These are phyloP conservation scores for Gossypium herbaceum DNA, from an alignment of 345 rosid species.

Conservation along the genomic window DNA sequence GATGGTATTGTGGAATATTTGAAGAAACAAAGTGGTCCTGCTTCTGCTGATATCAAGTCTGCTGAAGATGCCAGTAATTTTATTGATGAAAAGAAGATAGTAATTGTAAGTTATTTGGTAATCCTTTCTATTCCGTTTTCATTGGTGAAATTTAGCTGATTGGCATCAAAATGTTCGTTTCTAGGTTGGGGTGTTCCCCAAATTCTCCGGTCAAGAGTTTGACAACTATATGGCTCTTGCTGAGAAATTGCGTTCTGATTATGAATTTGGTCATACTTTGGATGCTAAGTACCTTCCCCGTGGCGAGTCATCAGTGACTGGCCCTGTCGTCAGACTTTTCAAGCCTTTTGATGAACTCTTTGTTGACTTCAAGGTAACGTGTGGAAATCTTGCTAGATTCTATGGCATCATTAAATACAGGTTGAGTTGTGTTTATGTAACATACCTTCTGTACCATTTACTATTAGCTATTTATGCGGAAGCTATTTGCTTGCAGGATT, in stretches of 20 bases:
- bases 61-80: constrained; percentile 52
- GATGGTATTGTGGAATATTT: constrained; percentile 77
- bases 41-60: constrained; percentile 73
- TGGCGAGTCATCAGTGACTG: constrained; percentile 73
- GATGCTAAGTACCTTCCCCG: constrained; percentile 88
- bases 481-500: constrained; percentile 51
- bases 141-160: background rate
- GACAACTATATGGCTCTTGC: constrained; percentile 68
- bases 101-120: constrained; percentile 46
- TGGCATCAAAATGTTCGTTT: constrained; percentile 7
- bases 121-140: background rate
- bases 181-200: constrained; percentile 91
- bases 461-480: background rate
- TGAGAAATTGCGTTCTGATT: constrained; percentile 80
- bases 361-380: constrained; percentile 71
- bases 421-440: background rate
- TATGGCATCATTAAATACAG: background rate
- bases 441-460: background rate
- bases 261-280: constrained; percentile 78
- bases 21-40: constrained; percentile 92
- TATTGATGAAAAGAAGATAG: constrained; percentile 64
- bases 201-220: constrained; percentile 80
- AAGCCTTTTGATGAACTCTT: constrained; percentile 93
- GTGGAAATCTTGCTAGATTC: background rate
- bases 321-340: constrained; percentile 84